These are phyloP conservation scores for Metroxylon sagu DNA, from an alignment of 176 grass and related monocot genomes.

Conservation along the genomic window DNA sequence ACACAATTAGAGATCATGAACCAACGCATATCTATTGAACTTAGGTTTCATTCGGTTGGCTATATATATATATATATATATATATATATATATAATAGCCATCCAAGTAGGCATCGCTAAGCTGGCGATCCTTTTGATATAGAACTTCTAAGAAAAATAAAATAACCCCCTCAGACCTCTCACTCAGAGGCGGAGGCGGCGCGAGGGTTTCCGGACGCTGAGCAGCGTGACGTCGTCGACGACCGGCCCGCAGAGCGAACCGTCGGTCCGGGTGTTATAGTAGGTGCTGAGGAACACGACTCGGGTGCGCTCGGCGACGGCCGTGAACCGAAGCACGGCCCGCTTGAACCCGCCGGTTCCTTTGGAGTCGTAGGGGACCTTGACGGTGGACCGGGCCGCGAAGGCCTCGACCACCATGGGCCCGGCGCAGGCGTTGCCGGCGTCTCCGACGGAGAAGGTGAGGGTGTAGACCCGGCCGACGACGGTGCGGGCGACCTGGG, in stretches of 20 bases:
- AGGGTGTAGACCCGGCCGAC: slow-evolving; percentile 52
- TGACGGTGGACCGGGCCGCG: slow-evolving; percentile 37
- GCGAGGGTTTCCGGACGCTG: slow-evolving; percentile 31
- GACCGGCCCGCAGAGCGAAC: slow-evolving; percentile 72
- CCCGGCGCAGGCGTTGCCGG: slow-evolving; percentile 46
- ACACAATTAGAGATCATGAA: no score
- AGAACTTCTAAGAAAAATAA: no score
- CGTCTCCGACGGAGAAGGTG: slow-evolving; percentile 68
- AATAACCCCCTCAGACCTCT: not conserved
- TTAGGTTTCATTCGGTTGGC: no score
- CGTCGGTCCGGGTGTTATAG: slow-evolving; percentile 78
- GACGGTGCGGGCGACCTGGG: slow-evolving; percentile 59
- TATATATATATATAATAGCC: no score
- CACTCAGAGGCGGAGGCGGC: slow-evolving; percentile 23
- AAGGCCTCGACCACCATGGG: slow-evolving; percentile 72
- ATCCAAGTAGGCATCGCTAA: no score
- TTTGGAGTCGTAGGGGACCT: slow-evolving; percentile 64
- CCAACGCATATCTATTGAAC: no score
- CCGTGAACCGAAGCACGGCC: slow-evolving; percentile 59
- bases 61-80: no score
- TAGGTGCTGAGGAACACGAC: slow-evolving; percentile 75
- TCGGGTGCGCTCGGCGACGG: slow-evolving; percentile 31
- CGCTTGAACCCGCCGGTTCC: slow-evolving; percentile 63
- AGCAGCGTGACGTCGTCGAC: slow-evolving; percentile 59
- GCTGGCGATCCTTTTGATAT: no score